Base-by-base conservation (phyloP, 495 filamentous ascomycete species). In the Emericellopsis terricola region DNA sequence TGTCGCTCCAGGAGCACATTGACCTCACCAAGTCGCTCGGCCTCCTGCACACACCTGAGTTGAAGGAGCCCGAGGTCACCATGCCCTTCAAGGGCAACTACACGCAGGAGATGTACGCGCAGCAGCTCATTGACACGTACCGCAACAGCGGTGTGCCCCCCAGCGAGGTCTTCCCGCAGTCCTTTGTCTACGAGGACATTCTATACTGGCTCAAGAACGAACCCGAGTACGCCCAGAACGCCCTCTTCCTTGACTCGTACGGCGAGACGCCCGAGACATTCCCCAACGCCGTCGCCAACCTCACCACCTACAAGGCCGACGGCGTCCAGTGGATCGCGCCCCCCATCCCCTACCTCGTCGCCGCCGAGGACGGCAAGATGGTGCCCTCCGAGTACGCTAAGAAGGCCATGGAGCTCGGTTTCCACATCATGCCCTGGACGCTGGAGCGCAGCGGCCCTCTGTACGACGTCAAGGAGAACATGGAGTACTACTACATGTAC, bases 11-110 rank as follows among this genome's bases (percentile, higher is more conserved):
- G 28, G 62, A 68, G 34, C 68, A 57, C 46, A 67, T 76, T 39
- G 37, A 47, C 8, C 49, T 73, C 16, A 57, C 71, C 41, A 53
- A 73, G 36, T 43, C 49, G n/a, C 49, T 56, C 17, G 64, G 59
- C 0, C 48, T 69, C 8, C 53, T 68, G 34, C 73, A 75, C 55
- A 71, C 72, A 0, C 64, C 69, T 3, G 72, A 76, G 46, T 55
- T 73, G 18, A 76, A 76, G 53, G 59, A 62, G 4, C 71, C 71
- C 10, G 46, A 59, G 33, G 66, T 73, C 19, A 42, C 50, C 2
- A 75, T 74, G 71, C 72, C 70, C 2, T 76, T 73, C 52, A 45
- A 66, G n/a, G 57, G 64, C 26, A 37, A 59, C 36, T 74, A 73
- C 52, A 76, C 69, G 0, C 68, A 68, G 45, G 50, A 65, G 35